Percentiles rank a stretch among this genome's conserved stretches.
Evolutionary conservation across 108 stramenopile species (phyloP).

Genomic region (Cafeteria roenbergensis): DNA sequence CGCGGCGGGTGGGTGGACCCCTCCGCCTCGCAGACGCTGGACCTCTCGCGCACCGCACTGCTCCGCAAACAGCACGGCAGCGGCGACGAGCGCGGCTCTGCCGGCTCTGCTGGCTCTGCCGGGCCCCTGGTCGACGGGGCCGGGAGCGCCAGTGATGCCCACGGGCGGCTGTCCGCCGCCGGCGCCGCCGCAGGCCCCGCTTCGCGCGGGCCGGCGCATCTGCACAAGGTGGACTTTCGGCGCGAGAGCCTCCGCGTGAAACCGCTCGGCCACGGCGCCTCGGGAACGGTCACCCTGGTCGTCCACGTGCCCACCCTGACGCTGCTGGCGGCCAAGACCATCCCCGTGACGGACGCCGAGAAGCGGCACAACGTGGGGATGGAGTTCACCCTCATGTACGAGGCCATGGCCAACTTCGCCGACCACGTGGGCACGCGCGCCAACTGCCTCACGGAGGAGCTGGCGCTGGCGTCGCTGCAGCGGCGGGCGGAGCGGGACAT

Average conservation of each 20-base stretch:
- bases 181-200: too few species aligned
- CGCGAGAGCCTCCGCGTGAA: not conserved
- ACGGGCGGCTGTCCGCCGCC: too few species aligned
- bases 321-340: conserved; percentile 23
- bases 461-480: conserved; percentile 21
- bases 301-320: conserved; percentile 24
- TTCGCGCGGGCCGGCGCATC: too few species aligned
- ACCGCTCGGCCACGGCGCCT: conserved; percentile 15
- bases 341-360: conserved; percentile 17
- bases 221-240: not conserved
- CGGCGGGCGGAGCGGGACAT: conserved; percentile 12
- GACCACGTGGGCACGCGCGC: not conserved
- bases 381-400: conserved; percentile 23
- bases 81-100: too few species aligned
- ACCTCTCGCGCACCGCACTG: too few species aligned
- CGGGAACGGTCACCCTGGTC: conserved; percentile 13
- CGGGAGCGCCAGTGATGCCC: too few species aligned
- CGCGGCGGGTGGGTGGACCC: too few species aligned
- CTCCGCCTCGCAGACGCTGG: too few species aligned
- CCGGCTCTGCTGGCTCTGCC: too few species aligned
- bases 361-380: conserved; percentile 18
- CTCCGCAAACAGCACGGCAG: too few species aligned
- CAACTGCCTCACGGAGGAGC: conserved; percentile 19
- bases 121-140: too few species aligned
- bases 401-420: conserved; percentile 4